Conservation (phyloP, 2,329 filamentous ascomycete species). For the Endoconidiophora polonica region DNA sequence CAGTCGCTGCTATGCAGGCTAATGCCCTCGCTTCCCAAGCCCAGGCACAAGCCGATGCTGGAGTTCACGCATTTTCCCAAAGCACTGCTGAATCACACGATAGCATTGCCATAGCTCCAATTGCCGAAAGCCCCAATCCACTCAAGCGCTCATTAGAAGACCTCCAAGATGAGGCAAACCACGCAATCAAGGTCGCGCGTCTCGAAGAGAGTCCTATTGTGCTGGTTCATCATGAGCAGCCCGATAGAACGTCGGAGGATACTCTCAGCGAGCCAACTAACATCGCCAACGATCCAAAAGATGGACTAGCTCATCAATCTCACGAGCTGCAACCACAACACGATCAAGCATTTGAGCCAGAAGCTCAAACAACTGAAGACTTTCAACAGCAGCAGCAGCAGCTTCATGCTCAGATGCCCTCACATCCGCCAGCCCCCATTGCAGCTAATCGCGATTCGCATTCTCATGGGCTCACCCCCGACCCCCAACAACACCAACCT, state of each 20-base stretch:
- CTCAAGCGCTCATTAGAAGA: slow-evolving; percentile 27
- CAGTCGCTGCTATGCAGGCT: slow-evolving; percentile 20
- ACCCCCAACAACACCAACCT: slow-evolving; percentile 1
- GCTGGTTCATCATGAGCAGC: slow-evolving; percentile 16
- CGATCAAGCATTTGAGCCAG: slow-evolving; percentile 1
- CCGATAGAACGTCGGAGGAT: too few relatives aligned
- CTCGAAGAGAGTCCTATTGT: not conserved
- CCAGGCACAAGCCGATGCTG: slow-evolving; percentile 12
- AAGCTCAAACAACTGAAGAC: not conserved
- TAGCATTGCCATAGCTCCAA: not conserved
- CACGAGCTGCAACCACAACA: slow-evolving; percentile 8
- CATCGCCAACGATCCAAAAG: slow-evolving; percentile 13
- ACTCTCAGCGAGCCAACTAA: too few relatives aligned
- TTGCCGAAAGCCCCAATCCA: slow-evolving; percentile 20
- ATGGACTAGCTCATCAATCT: slow-evolving; percentile 14
- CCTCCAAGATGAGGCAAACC: slow-evolving; percentile 1
- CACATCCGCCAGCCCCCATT: slow-evolving; percentile 2
- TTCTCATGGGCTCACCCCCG: slow-evolving; percentile 5
- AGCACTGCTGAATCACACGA: not conserved
- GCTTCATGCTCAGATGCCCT: slow-evolving; percentile 4
- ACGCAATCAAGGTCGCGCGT: slow-evolving; percentile 10
- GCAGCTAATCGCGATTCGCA: not conserved
- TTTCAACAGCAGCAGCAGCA: slow-evolving; percentile 2
- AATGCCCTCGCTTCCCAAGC: slow-evolving; percentile 25
- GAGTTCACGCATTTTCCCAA: not conserved